Evolutionary conservation across 768 basidiomycete species (phyloP).

Genomic region (Podaxis rugospora): DNA sequence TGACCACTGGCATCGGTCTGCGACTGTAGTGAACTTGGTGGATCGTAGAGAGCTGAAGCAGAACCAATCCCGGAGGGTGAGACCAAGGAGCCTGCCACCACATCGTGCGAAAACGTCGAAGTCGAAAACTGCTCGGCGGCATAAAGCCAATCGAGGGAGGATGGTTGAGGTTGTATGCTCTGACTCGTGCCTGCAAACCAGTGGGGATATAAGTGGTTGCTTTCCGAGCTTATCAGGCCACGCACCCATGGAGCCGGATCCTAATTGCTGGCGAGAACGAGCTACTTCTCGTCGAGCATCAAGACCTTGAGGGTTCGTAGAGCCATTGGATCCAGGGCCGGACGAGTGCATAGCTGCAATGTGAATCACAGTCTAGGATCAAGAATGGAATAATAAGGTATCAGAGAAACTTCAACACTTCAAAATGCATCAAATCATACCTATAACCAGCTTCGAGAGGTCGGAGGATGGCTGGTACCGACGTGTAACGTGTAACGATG

Average conservation of each 20-base stretch:
- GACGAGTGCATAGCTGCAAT: slow-evolving; percentile 26
- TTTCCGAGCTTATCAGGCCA: neutral
- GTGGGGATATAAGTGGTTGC: neutral
- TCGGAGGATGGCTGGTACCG: slow-evolving; percentile 28
- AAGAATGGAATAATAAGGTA: slow-evolving; percentile 10
- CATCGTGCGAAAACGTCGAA: slow-evolving; percentile 10
- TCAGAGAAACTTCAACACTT: neutral
- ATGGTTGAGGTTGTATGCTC: neutral
- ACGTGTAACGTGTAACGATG: slow-evolving; percentile 19
- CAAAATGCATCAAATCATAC: neutral
- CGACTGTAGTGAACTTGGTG: slow-evolving; percentile 29
- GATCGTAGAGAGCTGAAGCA: slow-evolving; percentile 49
- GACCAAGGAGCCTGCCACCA: slow-evolving; percentile 16
- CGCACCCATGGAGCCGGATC: slow-evolving; percentile 20
- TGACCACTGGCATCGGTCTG: slow-evolving; percentile 22
- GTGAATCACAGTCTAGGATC: slow-evolving; percentile 11
- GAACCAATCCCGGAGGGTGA: slow-evolving; percentile 50
- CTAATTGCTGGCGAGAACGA: slow-evolving; percentile 19
- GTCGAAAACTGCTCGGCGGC: slow-evolving; percentile 6
- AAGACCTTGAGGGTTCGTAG: slow-evolving; percentile 19
- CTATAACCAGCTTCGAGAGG: neutral
- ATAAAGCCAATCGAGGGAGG: slow-evolving; percentile 9
- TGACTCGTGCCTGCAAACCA: slow-evolving; percentile 1
- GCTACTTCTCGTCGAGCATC: slow-evolving; percentile 19
- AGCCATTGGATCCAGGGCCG: slow-evolving; percentile 24